Evolutionary conservation across 768 basidiomycete genomes (phyloP).

Genomic region (Boletus speciosus): DNA sequence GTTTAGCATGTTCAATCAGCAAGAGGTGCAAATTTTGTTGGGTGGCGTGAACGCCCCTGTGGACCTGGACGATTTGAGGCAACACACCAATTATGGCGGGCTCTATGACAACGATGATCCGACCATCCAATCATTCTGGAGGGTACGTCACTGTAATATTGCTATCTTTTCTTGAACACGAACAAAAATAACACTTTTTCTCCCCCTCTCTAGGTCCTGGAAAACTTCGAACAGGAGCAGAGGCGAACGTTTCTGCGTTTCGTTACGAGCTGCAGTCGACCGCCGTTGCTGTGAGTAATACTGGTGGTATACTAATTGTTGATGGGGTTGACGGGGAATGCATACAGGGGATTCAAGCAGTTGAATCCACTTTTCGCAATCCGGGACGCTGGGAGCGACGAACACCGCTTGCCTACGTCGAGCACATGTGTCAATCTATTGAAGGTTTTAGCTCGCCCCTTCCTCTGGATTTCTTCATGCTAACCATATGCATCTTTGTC

Average conservation of each 20-base stretch:
- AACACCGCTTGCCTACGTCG: slow-evolving; percentile 65
- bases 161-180: not conserved
- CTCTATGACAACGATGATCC: slow-evolving; percentile 65
- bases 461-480: not conserved
- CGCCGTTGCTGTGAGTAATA: slow-evolving; percentile 70
- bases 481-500: not conserved
- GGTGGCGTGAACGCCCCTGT: slow-evolving; percentile 86
- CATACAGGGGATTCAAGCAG: slow-evolving; percentile 73
- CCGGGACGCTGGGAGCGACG: slow-evolving; percentile 72
- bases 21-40: slow-evolving; percentile 88
- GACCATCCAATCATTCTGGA: slow-evolving; percentile 83
- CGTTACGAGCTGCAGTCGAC: slow-evolving; percentile 88
- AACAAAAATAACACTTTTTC: not conserved
- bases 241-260: slow-evolving; percentile 77
- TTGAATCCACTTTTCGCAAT: slow-evolving; percentile 87
- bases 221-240: slow-evolving; percentile 77
- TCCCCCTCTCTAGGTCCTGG: slow-evolving; percentile 54
- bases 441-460: slow-evolving; percentile 44
- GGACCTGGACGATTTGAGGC: slow-evolving; percentile 75
- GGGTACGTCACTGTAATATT: slow-evolving; percentile 40
- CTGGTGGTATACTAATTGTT: not conserved
- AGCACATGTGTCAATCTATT: slow-evolving; percentile 92
- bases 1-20: slow-evolving; percentile 92
- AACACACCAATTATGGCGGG: slow-evolving; percentile 81
- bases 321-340: not conserved